Base-by-base conservation (phyloP, 2,329 filamentous ascomycete genomes). In the Neofusicoccum sp. region DNA sequence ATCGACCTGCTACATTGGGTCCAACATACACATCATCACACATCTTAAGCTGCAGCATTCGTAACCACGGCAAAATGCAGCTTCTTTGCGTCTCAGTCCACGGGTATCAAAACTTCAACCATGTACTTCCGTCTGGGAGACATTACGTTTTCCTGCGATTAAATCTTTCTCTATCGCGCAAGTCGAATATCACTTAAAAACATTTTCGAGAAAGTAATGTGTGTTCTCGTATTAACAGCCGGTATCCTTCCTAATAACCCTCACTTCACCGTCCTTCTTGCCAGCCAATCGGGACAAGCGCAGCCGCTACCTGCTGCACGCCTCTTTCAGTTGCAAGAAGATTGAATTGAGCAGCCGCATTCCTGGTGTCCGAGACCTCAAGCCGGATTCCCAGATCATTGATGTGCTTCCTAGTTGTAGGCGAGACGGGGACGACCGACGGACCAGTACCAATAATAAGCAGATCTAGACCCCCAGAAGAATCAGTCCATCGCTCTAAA, bases 331-430 rank as follows among this genome's bases (percentile, higher is more conserved):
- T 98, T n/a, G 93, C 94, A 61, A 99, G 80, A 71, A 99, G 75
- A 74, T 99, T 99, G 77, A 95, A 99, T 75, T 97, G 93, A 37
- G 93, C 90, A 1, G 94, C 92, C 7, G 95, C 95, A 77, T 98
- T 98, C 66, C 92, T 84, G 36, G 95, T 98, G 78, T 98, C 95
- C 72, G 94, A 85, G 3, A 97, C 84, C 72, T 99, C 95, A 4
- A 98, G 83, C 63, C 92, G 84, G 69, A 98, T 90, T 0, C 95
- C 95, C 45, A 98, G 77, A 34, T 85, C 84, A 66, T 89, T 89
- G 63, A 99, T 87, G 69, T 87, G 83, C 64, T 83, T 83, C 69
- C 89, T 87, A 47, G 92, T 91, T 68, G 87, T 83, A 0, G 91
- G 90, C 62, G 90, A 91, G 6, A 98, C 78, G 0, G 93, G 93